Evolutionary conservation across 257 asterid genomes (phyloP).

Genomic region (Nicotiana otophora): DNA sequence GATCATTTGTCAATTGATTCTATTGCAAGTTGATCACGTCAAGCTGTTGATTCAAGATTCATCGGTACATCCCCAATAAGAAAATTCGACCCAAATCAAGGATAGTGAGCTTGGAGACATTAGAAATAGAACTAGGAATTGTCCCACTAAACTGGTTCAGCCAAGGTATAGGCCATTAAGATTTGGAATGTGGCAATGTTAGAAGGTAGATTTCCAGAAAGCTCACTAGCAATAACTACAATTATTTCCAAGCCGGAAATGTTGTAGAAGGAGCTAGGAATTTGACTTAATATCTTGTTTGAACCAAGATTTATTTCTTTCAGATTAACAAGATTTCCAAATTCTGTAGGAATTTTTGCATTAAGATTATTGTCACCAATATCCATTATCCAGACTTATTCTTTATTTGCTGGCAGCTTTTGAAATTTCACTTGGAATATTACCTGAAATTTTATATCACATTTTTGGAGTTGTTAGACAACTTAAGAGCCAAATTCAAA

Average conservation of each 20-base stretch:
- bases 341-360: constrained; percentile 18
- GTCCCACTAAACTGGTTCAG: constrained; percentile 6
- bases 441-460: not conserved
- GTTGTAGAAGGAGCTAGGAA: not conserved
- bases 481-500: too few relatives aligned
- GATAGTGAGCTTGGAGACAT: constrained; percentile 3
- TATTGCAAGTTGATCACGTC: too few relatives aligned
- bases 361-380: not conserved
- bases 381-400: not conserved
- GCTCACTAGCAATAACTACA: not conserved
- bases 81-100: not conserved
- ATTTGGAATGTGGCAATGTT: constrained; percentile 15
- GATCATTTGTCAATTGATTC: too few relatives aligned
- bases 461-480: not conserved
- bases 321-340: constrained; percentile 14
- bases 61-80: too few relatives aligned
- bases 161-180: not conserved
- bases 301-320: constrained; percentile 13
- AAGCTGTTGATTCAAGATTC: too few relatives aligned
- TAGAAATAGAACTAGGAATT: constrained; percentile 27
- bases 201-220: constrained; percentile 19
- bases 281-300: not conserved
- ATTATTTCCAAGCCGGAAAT: not conserved
- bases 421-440: not conserved
- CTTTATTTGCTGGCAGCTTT: not conserved